phyloP scores from a whole-genome alignment of 2,329 filamentous ascomycete genomes.

The Ploettnerulaceae sp. region DNA sequence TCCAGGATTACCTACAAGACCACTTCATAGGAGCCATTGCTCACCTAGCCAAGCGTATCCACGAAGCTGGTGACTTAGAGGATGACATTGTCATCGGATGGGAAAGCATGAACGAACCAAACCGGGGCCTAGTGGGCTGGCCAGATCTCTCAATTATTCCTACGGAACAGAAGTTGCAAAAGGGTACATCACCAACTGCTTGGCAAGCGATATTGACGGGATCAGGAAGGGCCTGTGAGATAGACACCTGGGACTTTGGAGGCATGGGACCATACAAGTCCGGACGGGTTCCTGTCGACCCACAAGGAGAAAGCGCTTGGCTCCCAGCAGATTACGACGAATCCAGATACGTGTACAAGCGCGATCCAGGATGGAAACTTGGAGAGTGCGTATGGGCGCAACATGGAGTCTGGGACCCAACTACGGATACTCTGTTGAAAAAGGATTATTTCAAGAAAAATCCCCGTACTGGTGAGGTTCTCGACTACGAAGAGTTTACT shows the following conservation, averaged over 20 bases:
- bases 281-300: slow-evolving; percentile 77
- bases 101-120: slow-evolving; percentile 95
- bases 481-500: slow-evolving; percentile 83
- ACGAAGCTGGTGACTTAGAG: slow-evolving; percentile 84
- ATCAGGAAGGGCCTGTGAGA: slow-evolving; percentile 84
- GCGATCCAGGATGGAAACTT: slow-evolving; percentile 82
- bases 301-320: slow-evolving; percentile 82
- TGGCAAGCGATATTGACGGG: slow-evolving; percentile 92
- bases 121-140: slow-evolving; percentile 79
- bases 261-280: slow-evolving; percentile 88
- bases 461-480: slow-evolving; percentile 64
- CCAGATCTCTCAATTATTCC: slow-evolving; percentile 78
- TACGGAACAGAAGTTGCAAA: slow-evolving; percentile 81
- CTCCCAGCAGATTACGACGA: slow-evolving; percentile 79
- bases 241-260: slow-evolving; percentile 91
- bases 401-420: slow-evolving; percentile 89
- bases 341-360: slow-evolving; percentile 81
- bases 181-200: slow-evolving; percentile 86
- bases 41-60: slow-evolving; percentile 77
- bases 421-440: slow-evolving; percentile 67
- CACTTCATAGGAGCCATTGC: slow-evolving; percentile 79
- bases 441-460: slow-evolving; percentile 86
- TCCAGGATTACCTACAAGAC: slow-evolving; percentile 87
- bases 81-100: slow-evolving; percentile 87
- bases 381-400: slow-evolving; percentile 97